phyloP scores from a whole-genome alignment of 371 early-diverging fungal species.

The Lichtheimia corymbifera region DNA sequence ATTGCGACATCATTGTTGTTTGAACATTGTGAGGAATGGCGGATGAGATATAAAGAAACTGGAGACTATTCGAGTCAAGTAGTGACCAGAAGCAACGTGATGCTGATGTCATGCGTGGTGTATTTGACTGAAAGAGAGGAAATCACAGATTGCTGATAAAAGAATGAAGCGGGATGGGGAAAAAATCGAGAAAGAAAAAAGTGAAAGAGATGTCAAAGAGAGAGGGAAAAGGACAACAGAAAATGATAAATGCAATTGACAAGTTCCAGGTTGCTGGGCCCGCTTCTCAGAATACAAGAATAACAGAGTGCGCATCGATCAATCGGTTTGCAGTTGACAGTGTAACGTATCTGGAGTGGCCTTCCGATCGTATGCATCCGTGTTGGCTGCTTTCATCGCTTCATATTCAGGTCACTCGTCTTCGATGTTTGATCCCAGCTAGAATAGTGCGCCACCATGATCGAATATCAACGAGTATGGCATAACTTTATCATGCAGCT shows the following conservation, averaged over 20 bases:
- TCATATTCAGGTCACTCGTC: too few species aligned
- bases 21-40: constrained; percentile 13
- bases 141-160: neutral
- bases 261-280: constrained; percentile 12
- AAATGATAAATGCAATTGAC: constrained; percentile 15
- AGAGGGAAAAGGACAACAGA: constrained; percentile 10
- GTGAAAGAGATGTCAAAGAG: constrained; percentile 4
- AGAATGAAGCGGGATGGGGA: too few species aligned
- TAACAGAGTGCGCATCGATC: constrained; percentile 6
- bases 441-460: too few species aligned
- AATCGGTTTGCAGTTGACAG: constrained; percentile 16
- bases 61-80: constrained; percentile 22
- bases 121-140: constrained; percentile 10
- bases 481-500: too few species aligned
- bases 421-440: too few species aligned
- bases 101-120: constrained; percentile 8
- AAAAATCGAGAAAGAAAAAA: too few species aligned
- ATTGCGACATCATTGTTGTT: constrained; percentile 28
- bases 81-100: constrained; percentile 39
- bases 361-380: constrained; percentile 5
- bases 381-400: too few species aligned
- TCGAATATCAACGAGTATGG: too few species aligned
- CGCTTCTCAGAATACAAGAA: constrained; percentile 6
- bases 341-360: constrained; percentile 5
- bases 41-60: constrained; percentile 28